A percentile compares a stretch with the other conserved stretches of the same genome.
These are phyloP conservation scores for Calonectria pauciramosa DNA, from an alignment of 2,329 filamentous ascomycete species.

Conservation along the genomic window DNA sequence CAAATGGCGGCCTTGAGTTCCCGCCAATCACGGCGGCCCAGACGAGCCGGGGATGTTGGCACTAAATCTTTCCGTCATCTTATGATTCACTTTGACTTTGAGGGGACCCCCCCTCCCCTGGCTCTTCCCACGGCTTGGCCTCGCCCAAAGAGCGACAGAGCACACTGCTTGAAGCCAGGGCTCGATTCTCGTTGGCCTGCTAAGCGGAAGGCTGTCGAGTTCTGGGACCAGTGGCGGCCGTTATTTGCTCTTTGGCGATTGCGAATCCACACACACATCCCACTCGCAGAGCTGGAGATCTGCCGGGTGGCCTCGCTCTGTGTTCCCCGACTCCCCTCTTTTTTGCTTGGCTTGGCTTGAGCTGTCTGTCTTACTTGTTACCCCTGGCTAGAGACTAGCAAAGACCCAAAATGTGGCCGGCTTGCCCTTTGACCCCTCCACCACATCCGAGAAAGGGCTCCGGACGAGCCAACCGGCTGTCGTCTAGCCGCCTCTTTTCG, in stretches of 20 bases:
- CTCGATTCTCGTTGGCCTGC: constrained; percentile 18
- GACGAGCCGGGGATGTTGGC: constrained; percentile 13
- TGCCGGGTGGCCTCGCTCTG: constrained; percentile 3
- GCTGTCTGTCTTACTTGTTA: constrained; percentile 5
- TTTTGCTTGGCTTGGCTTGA: constrained; percentile 6
- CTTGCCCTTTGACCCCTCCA: constrained; percentile 8
- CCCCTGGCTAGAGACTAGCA: constrained; percentile 14
- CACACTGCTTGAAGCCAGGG: background rate
- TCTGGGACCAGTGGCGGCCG: constrained; percentile 14
- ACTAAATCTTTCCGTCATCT: constrained; percentile 37
- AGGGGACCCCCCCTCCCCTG: background rate
- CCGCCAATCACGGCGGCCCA: constrained; percentile 36
- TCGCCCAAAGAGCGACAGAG: background rate
- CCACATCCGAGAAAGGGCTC: background rate
- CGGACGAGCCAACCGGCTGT: background rate
- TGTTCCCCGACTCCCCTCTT: constrained; percentile 13
- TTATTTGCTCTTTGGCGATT: constrained; percentile 14
- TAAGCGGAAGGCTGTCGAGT: constrained; percentile 21
- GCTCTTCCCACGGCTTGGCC: background rate
- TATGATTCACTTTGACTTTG: constrained; percentile 31
- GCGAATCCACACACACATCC: constrained; percentile 7
- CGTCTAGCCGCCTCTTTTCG: background rate
- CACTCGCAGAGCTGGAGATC: background rate
- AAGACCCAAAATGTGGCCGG: background rate
- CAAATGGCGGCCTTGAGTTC: constrained; percentile 28